A percentile compares a stretch with the other conserved stretches of the same genome.
These are phyloP conservation scores for Calonectria pauciramosa DNA, from an alignment of 2,329 filamentous ascomycete species.

Conservation along the genomic window DNA sequence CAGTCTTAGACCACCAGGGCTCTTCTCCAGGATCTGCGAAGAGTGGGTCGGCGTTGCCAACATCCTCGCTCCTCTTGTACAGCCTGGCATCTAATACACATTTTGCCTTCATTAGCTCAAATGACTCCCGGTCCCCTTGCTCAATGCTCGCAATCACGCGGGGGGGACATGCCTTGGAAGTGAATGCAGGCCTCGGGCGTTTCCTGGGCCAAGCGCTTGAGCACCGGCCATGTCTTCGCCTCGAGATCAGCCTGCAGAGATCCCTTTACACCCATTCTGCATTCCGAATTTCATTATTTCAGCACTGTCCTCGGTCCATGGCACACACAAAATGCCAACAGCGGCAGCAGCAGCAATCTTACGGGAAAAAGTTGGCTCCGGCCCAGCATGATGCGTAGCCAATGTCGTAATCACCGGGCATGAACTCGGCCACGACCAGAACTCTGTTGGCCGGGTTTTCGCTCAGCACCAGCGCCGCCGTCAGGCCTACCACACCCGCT, in stretches of 20 bases:
- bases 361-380: constrained; percentile 84
- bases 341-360: constrained; percentile 45
- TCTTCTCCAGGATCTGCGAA: constrained; percentile 6
- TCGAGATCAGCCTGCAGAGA: neutral
- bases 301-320: neutral
- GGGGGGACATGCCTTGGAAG: constrained; percentile 18
- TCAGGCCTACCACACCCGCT: constrained; percentile 12
- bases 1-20: neutral
- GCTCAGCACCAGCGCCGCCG: constrained; percentile 7
- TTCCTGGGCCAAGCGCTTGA: constrained; percentile 9
- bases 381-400: constrained; percentile 93
- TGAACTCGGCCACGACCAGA: constrained; percentile 8
- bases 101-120: neutral
- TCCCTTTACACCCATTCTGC: neutral
- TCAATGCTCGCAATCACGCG: neutral
- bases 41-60: constrained; percentile 2
- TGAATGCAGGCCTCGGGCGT: constrained; percentile 24
- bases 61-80: neutral
- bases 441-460: constrained; percentile 1
- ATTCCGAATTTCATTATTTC: neutral
- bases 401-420: constrained; percentile 55
- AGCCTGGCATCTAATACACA: neutral
- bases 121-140: too few relatives aligned
- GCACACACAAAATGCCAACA: too few relatives aligned
- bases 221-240: constrained; percentile 7